Evolutionary conservation across 352 stramenopile genomes (phyloP), one percentile per base, ranked within the genome.

Genomic region (Pythium phragmitis): DNA sequence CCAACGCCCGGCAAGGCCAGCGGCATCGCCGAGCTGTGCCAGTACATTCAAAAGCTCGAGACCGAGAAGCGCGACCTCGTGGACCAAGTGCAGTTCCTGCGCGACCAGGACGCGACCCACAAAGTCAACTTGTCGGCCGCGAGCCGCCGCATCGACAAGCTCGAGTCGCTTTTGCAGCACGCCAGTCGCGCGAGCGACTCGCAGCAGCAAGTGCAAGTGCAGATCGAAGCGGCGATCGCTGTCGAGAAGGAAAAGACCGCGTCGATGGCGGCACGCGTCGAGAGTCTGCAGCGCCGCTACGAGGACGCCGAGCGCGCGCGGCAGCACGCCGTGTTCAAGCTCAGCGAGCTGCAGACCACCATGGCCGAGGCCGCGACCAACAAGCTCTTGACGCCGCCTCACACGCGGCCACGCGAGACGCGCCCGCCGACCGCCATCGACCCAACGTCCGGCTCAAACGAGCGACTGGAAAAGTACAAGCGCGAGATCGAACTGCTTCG

Each of bases 401-500:
- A 53, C 12, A 36, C 65, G 3, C 45, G 34, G 11, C 58, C 26
- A 5, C 26, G 26, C 26, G 26, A 30, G 4, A 30, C 26, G 26
- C 26, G 26, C 26, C 26, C 26, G 4, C 26, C 26, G 26, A 5
- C 26, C 26, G 26, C 26, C 26, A 30, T 63, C 34, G 65, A 72
- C 42, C 52, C 65, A 7, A 67, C 58, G 7, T 57, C 58, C 23
- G 65, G 65, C 23, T 72, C 65, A n/a, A 67, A 54, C 48, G 77
- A 86, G 41, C 75, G 72, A 21, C 73, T 87, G n/a, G 75, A 87
- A 48, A 79, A 83, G 30, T 77, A 78, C 67, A 90, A 88, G 67
- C 82, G 80, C 21, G 77, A 89, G 28, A 79, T 87, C 28, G 82
- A 91, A 54, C 60, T 91, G 43, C 67, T 88, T 51, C 72, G 79